These are phyloP conservation scores for Neurospora discreta DNA, from an alignment of 495 filamentous ascomycete genomes.

Conservation along the genomic window DNA sequence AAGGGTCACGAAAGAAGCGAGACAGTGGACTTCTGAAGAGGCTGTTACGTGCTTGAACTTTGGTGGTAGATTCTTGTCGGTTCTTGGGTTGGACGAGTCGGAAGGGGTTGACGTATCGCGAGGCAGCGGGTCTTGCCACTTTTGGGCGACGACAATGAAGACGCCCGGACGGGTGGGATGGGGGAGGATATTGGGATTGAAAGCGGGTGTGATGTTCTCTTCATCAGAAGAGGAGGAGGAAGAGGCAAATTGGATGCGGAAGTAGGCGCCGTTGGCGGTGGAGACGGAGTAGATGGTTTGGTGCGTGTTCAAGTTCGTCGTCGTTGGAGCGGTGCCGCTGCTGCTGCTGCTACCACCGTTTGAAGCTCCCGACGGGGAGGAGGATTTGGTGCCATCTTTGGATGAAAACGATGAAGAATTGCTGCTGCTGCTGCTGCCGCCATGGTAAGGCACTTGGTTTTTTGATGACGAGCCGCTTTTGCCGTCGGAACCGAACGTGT, in stretches of 20 bases:
- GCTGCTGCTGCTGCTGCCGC: neutral
- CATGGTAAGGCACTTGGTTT: neutral
- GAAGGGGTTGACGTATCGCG: too few relatives aligned
- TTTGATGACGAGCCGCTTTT: neutral
- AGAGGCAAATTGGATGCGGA: constrained; percentile 30
- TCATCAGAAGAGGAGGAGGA: too few relatives aligned
- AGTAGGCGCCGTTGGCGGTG: constrained; percentile 28
- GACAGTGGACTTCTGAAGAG: constrained; percentile 32
- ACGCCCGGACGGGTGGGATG: constrained; percentile 31
- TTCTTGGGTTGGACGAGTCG: too few relatives aligned
- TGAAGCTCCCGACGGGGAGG: too few relatives aligned
- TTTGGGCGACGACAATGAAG: constrained; percentile 39
- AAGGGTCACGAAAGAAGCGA: constrained; percentile 19
- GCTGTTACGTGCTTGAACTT: neutral
- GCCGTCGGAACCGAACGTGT: neutral
- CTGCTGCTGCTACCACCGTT: too few relatives aligned
- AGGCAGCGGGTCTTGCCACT: neutral
- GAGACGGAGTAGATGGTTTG: constrained; percentile 32
- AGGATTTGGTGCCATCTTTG: neutral
- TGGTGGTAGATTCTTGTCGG: too few relatives aligned
- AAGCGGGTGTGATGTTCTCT: constrained; percentile 8
- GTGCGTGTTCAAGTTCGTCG: constrained; percentile 8
- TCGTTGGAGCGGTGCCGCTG: too few relatives aligned
- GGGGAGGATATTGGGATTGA: constrained; percentile 45
- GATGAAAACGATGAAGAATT: neutral